Conservation (phyloP, 2,329 filamentous ascomycete genomes). For the Ciborinia camelliae region DNA sequence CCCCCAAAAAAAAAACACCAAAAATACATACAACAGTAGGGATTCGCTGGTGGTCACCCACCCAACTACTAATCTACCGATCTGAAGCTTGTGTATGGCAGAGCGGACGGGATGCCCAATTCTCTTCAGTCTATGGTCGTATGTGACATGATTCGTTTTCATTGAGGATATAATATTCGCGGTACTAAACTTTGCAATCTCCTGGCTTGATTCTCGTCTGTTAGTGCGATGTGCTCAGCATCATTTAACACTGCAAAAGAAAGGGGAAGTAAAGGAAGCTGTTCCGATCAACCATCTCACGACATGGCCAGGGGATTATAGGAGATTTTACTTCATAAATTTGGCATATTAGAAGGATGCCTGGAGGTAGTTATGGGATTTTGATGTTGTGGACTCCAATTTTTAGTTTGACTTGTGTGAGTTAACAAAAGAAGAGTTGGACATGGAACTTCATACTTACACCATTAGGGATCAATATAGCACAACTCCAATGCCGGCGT, state of each 20-base stretch:
- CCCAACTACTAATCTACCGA: no score
- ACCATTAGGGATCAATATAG: no score
- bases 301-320: neutral
- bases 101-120: no score
- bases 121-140: no score
- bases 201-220: neutral
- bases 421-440: no score
- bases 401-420: neutral
- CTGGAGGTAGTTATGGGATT: neutral
- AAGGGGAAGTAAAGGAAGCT: neutral
- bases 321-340: neutral
- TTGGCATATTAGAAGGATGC: neutral
- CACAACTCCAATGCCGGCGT: no score
- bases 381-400: conserved; percentile 1
- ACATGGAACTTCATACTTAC: no score
- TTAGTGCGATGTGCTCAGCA: neutral
- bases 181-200: conserved; percentile 5
- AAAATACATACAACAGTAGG: no score
- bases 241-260: neutral
- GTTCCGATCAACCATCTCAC: conserved; percentile 3
- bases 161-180: neutral
- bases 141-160: no score
- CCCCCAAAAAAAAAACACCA: no score
- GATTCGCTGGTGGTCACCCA: no score
- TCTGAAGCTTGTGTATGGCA: no score